Percentiles rank a stretch among this genome's conserved stretches.
These are phyloP conservation scores for Pleomassaria siparia DNA, from an alignment of 2,329 filamentous ascomycete genomes.

Conservation along the genomic window DNA sequence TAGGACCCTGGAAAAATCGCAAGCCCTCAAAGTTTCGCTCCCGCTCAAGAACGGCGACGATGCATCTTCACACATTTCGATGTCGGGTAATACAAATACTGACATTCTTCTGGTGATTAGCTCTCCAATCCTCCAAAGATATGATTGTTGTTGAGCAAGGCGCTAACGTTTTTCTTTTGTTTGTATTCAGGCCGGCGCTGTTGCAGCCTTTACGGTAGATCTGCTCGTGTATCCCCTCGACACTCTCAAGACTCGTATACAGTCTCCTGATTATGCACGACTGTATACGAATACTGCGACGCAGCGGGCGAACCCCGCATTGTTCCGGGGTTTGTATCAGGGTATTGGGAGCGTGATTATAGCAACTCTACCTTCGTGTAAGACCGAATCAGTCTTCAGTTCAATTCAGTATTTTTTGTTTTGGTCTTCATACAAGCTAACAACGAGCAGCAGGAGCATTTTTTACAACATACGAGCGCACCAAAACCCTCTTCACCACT, in stretches of 20 bases:
- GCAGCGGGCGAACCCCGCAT: conserved; percentile 55
- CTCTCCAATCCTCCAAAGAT: not conserved
- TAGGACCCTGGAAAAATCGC: conserved; percentile 7
- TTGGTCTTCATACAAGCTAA: conserved; percentile 3
- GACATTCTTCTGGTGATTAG: conserved; percentile 57
- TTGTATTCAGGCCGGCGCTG: conserved; percentile 71
- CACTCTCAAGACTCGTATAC: conserved; percentile 83
- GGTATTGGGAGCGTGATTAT: conserved; percentile 83
- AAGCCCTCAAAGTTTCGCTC: not conserved
- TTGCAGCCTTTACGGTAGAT: conserved; percentile 84
- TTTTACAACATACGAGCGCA: conserved; percentile 84
- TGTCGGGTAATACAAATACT: conserved; percentile 49
- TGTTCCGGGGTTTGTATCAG: conserved; percentile 79
- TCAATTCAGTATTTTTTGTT: not conserved
- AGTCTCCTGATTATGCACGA: conserved; percentile 73
- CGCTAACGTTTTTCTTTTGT: not conserved
- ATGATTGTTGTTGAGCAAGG: not conserved
- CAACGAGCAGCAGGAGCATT: conserved; percentile 69
- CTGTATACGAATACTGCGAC: conserved; percentile 63
- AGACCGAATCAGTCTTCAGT: conserved; percentile 13
- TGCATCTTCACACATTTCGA: conserved; percentile 9
- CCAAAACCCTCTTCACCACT: conserved; percentile 64
- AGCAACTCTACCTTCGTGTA: conserved; percentile 84
- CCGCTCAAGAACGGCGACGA: not conserved
- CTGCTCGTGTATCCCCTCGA: conserved; percentile 85